Evolutionary conservation across 352 stramenopile genomes (phyloP).

Genomic region (Plasmopara halstedii): DNA sequence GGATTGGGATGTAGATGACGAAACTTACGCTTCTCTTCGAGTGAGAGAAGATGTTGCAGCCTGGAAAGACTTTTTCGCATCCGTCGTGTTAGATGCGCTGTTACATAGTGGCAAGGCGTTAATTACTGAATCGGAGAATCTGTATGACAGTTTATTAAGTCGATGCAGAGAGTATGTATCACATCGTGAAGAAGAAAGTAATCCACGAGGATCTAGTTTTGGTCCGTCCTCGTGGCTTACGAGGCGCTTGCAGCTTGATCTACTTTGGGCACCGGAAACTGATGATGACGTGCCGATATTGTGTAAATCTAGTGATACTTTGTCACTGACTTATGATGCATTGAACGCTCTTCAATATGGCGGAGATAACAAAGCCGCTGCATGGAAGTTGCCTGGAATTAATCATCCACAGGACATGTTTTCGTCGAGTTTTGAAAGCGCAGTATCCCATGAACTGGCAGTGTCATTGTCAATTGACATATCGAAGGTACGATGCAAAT

Average conservation of each 20-base stretch:
- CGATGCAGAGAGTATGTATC: constrained; percentile 66
- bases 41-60: constrained; percentile 41
- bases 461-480: constrained; percentile 41
- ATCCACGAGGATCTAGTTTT: constrained; percentile 33
- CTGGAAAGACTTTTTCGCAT: constrained; percentile 75
- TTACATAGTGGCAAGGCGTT: constrained; percentile 53
- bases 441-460: constrained; percentile 37
- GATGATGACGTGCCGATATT: constrained; percentile 41
- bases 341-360: constrained; percentile 34
- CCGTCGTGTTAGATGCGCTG: constrained; percentile 61
- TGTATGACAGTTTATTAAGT: constrained; percentile 63
- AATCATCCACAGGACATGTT: constrained; percentile 56
- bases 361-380: constrained; percentile 15
- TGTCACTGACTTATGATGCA: constrained; percentile 54
- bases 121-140: constrained; percentile 31
- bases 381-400: constrained; percentile 45
- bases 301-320: constrained; percentile 54
- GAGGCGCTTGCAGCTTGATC: constrained; percentile 52
- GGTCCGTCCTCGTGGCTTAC: constrained; percentile 58
- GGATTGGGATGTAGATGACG: constrained; percentile 44
- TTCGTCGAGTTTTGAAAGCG: constrained; percentile 14
- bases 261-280: constrained; percentile 57
- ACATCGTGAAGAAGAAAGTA: constrained; percentile 54
- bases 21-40: constrained; percentile 30
- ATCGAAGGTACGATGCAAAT: constrained; percentile 36